Evolutionary conservation across 1,284 basidiomycete species (phyloP).

Genomic region (Tausonia pullulans): DNA sequence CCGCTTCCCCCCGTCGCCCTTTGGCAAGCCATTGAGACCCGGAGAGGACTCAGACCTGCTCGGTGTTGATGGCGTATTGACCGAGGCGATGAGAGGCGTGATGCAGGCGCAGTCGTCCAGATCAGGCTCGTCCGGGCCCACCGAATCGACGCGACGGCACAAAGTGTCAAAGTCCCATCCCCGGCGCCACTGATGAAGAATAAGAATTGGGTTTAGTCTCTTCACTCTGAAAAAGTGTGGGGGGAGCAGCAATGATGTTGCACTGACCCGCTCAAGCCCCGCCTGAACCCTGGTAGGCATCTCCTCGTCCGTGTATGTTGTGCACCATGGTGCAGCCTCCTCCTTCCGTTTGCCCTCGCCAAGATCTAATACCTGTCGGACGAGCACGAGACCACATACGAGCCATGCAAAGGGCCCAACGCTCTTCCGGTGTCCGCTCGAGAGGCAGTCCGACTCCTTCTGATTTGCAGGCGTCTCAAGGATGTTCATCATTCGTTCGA

Average conservation of each 20-base stretch:
- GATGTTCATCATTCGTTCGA: conserved; percentile 32
- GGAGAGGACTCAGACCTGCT: neutral
- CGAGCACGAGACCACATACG: conserved; percentile 33
- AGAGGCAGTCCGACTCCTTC: conserved; percentile 7
- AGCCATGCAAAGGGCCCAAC: conserved; percentile 36
- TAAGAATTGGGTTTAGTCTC: neutral
- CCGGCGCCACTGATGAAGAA: conserved; percentile 31
- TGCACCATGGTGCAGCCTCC: conserved; percentile 26
- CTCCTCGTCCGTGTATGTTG: conserved; percentile 17
- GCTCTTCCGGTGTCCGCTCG: conserved; percentile 22
- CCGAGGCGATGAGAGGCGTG: neutral
- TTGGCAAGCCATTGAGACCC: no score
- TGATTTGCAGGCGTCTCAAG: conserved; percentile 29
- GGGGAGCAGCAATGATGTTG: no score
- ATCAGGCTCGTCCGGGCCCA: neutral
- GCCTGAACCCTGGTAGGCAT: conserved; percentile 24
- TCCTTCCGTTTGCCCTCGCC: conserved; percentile 36
- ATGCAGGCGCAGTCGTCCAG: neutral
- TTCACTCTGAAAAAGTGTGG: no score
- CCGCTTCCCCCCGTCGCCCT: no score
- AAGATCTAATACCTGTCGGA: conserved; percentile 35
- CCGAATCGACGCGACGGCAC: conserved; percentile 22
- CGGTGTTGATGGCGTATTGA: neutral
- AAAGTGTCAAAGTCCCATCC: conserved; percentile 38
- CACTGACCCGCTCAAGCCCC: conserved; percentile 29